These are phyloP conservation scores for Cinnamomum micranthum DNA, from an alignment of 164 flowering plant species.

Conservation along the genomic window DNA sequence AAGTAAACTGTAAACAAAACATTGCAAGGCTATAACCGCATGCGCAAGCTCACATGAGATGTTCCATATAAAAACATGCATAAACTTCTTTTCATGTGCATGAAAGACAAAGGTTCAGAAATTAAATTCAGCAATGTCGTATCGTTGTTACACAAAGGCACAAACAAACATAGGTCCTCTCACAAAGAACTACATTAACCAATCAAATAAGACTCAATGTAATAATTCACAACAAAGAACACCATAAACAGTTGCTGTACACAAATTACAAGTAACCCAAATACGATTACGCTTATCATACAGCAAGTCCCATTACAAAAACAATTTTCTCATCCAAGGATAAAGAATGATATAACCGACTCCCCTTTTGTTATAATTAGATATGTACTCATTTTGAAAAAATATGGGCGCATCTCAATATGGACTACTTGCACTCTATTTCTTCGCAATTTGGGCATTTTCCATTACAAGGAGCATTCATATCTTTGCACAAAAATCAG, in stretches of 20 bases:
- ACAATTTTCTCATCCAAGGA: not conserved
- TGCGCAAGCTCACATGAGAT: too few species aligned
- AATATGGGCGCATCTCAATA: too few species aligned
- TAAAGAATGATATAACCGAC: slow-evolving; percentile 7
- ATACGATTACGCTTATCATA: slow-evolving; percentile 10
- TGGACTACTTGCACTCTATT: not conserved
- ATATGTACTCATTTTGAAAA: too few species aligned
- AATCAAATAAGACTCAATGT: not conserved
- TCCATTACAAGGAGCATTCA: not conserved
- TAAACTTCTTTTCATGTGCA: too few species aligned
- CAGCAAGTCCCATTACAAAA: not conserved
- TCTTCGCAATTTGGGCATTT: not conserved
- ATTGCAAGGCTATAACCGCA: too few species aligned
- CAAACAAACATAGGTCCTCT: too few species aligned
- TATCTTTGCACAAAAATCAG: not conserved
- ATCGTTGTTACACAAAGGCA: too few species aligned
- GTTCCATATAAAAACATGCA: too few species aligned
- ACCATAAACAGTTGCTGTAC: not conserved
- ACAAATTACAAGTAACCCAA: slow-evolving; percentile 21
- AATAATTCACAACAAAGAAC: not conserved
- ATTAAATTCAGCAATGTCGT: too few species aligned
- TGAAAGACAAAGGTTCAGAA: too few species aligned
- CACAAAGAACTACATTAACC: not conserved
- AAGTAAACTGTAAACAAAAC: too few species aligned
- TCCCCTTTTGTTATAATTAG: not conserved